Conservation (phyloP, 2,329 filamentous ascomycete genomes). For the Cladophialophora immunda region DNA sequence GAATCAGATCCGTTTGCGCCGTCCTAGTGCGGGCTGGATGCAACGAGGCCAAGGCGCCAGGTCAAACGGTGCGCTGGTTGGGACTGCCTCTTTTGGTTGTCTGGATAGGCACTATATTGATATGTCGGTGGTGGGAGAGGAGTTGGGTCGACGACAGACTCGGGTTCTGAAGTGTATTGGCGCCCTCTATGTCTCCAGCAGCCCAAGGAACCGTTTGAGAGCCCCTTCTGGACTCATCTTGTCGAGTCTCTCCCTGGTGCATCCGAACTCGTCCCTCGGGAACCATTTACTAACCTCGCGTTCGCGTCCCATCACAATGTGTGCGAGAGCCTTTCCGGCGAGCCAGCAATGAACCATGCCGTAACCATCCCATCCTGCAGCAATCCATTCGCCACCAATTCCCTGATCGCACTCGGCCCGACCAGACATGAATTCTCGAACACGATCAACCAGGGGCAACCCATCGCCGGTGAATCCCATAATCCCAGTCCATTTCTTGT, state of each 20-base stretch:
- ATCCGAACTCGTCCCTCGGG: slow-evolving; percentile 33
- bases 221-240: slow-evolving; percentile 30
- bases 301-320: slow-evolving; percentile 37
- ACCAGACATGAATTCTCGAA: slow-evolving; percentile 32
- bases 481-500: slow-evolving; percentile 45
- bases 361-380: slow-evolving; percentile 45
- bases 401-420: slow-evolving; percentile 27
- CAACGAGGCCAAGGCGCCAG: background rate
- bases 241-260: slow-evolving; percentile 27
- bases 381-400: slow-evolving; percentile 43
- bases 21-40: background rate
- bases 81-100: slow-evolving; percentile 12
- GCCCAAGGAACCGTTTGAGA: slow-evolving; percentile 29
- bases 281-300: slow-evolving; percentile 32
- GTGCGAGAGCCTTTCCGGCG: slow-evolving; percentile 42
- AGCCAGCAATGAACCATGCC: slow-evolving; percentile 46
- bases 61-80: background rate
- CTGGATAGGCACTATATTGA: background rate
- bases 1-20: slow-evolving; percentile 20
- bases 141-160: background rate
- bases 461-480: slow-evolving; percentile 45
- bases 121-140: background rate
- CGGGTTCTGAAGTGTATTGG: background rate
- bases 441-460: slow-evolving; percentile 43
- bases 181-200: slow-evolving; percentile 11